Percentiles rank a stretch among this genome's conserved stretches.
Evolutionary conservation across 768 basidiomycete species (phyloP).

Genomic region (Kwoniella heveanensis): DNA sequence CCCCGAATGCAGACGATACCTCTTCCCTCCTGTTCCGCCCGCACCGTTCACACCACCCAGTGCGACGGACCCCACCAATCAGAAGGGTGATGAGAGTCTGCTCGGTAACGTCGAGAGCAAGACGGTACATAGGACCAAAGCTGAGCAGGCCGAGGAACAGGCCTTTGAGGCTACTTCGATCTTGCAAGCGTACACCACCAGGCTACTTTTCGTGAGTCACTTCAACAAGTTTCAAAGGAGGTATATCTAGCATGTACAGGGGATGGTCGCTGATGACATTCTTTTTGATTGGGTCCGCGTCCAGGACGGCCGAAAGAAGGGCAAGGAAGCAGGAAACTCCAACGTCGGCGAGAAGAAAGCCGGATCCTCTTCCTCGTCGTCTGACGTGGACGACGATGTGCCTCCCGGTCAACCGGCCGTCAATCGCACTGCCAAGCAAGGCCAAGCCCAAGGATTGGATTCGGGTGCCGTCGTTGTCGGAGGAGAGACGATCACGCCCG

Average conservation of each 20-base stretch:
- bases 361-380: slow-evolving; percentile 36
- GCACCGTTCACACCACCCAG: slow-evolving; percentile 55
- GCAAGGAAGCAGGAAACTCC: slow-evolving; percentile 54
- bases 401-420: slow-evolving; percentile 19
- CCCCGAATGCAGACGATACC: slow-evolving; percentile 49
- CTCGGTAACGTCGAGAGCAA: slow-evolving; percentile 53
- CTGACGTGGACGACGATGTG: slow-evolving; percentile 39
- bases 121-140: slow-evolving; percentile 54
- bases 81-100: slow-evolving; percentile 56
- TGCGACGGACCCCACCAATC: slow-evolving; percentile 57
- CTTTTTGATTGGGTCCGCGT: not conserved
- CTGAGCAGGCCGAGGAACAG: slow-evolving; percentile 58
- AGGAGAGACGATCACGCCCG: slow-evolving; percentile 32
- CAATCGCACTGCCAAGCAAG: slow-evolving; percentile 6
- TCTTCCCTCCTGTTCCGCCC: slow-evolving; percentile 57
- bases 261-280: too few relatives aligned
- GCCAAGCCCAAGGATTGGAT: slow-evolving; percentile 35
- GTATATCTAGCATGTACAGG: too few relatives aligned
- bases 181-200: slow-evolving; percentile 41
- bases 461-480: slow-evolving; percentile 41
- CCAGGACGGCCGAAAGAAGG: slow-evolving; percentile 51
- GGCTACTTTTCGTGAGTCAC: slow-evolving; percentile 41
- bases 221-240: too few relatives aligned
- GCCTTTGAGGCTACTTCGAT: slow-evolving; percentile 56
- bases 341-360: slow-evolving; percentile 49